Evolutionary conservation across 1,139 yeast genomes (phyloP).

Genomic region (Zygoascus meyerae): DNA sequence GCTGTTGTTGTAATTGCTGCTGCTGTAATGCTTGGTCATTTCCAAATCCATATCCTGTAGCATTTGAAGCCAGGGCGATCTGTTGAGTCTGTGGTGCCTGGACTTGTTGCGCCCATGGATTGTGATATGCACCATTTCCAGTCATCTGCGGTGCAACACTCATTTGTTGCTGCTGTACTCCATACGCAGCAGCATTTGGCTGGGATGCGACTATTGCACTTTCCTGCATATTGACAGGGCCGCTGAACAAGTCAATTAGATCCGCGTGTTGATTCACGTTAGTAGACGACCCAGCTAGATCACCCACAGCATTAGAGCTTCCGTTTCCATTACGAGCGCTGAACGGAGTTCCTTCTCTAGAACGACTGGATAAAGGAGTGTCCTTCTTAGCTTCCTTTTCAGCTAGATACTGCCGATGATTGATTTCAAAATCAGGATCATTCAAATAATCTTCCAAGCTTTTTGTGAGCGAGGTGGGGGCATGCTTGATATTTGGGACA

Average conservation of each 20-base stretch:
- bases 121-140: conserved; percentile 8
- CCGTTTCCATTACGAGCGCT: conserved; percentile 25
- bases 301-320: conserved; percentile 10
- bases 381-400: conserved; percentile 46
- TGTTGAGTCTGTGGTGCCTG: conserved; percentile 10
- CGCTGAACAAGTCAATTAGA: conserved; percentile 22
- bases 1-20: conserved; percentile 13
- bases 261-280: conserved; percentile 13
- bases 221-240: conserved; percentile 21
- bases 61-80: conserved; percentile 18
- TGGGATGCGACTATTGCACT: conserved; percentile 14
- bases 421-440: conserved; percentile 78
- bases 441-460: conserved; percentile 83
- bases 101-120: conserved; percentile 15
- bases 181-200: conserved; percentile 16
- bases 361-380: background rate
- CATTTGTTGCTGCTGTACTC: conserved; percentile 12
- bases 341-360: background rate
- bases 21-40: conserved; percentile 11
- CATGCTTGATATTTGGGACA: conserved; percentile 94
- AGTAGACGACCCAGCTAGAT: conserved; percentile 3
- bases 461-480: conserved; percentile 86
- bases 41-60: conserved; percentile 7
- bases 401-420: conserved; percentile 68
- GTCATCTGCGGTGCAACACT: conserved; percentile 12